Conservation (phyloP, 2,329 filamentous ascomycete species). For the Claviceps monticola region DNA sequence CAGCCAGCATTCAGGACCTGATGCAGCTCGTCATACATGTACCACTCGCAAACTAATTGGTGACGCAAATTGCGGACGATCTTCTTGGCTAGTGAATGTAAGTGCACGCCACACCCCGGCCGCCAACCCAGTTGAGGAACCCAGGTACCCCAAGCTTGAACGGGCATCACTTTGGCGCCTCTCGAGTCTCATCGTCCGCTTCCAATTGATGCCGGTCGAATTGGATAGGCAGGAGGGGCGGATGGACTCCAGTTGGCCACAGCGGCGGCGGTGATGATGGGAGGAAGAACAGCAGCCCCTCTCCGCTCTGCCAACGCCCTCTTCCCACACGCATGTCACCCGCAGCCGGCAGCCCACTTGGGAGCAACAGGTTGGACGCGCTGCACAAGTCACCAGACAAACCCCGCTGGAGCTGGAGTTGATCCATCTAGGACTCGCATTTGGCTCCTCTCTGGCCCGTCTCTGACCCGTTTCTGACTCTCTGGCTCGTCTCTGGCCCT, state of each 20-base stretch:
- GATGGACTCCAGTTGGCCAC: not conserved
- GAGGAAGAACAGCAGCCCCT: not conserved
- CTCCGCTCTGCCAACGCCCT: not conserved
- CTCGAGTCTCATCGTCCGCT: not conserved
- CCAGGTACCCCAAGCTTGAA: constrained; percentile 1
- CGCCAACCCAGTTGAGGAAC: not conserved
- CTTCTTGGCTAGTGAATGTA: not conserved
- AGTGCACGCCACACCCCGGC: not conserved
- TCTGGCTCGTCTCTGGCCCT: not conserved
- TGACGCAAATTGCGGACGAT: constrained; percentile 1
- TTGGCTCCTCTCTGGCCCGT: not conserved
- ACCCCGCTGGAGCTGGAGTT: not conserved
- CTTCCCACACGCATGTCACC: not conserved
- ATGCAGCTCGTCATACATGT: not conserved
- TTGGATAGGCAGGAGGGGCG: not conserved
- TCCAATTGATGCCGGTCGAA: not conserved
- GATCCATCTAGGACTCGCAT: not conserved
- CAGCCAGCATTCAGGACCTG: not conserved
- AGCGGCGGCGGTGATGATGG: not conserved
- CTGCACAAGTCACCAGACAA: constrained; percentile 1
- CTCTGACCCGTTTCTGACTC: not conserved
- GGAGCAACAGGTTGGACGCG: not conserved
- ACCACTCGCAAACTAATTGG: not conserved
- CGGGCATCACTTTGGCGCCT: constrained; percentile 1
- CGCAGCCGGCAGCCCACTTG: not conserved